These are phyloP conservation scores for Penicillium bialowiezense DNA, from an alignment of 495 filamentous ascomycete genomes.

Conservation along the genomic window DNA sequence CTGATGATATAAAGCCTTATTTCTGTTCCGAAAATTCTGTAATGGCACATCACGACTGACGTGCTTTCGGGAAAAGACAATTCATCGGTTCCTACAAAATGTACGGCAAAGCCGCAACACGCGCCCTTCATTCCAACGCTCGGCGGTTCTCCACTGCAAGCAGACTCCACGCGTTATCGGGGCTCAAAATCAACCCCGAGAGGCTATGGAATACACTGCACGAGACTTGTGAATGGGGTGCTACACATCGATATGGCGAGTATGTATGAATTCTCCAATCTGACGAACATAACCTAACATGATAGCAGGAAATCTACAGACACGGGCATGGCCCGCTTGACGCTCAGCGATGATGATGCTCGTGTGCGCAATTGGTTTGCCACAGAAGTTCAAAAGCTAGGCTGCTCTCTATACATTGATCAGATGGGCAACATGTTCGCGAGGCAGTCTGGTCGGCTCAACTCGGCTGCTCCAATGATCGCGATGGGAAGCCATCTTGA, in stretches of 20 bases:
- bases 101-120: slow-evolving; percentile 3
- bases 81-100: not conserved
- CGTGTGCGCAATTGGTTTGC: slow-evolving; percentile 70
- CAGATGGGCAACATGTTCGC: slow-evolving; percentile 75
- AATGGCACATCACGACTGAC: too few species aligned
- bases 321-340: slow-evolving; percentile 60
- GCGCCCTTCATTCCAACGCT: slow-evolving; percentile 9
- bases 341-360: slow-evolving; percentile 66
- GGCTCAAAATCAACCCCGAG: slow-evolving; percentile 30
- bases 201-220: slow-evolving; percentile 36
- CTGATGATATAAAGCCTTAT: not conserved
- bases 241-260: slow-evolving; percentile 31
- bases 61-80: too few species aligned
- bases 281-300: slow-evolving; percentile 3
- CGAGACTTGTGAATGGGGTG: slow-evolving; percentile 34
- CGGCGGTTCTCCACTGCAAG: slow-evolving; percentile 17
- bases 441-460: slow-evolving; percentile 49
- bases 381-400: slow-evolving; percentile 54
- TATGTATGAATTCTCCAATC: slow-evolving; percentile 9
- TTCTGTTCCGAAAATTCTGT: not conserved
- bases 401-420: slow-evolving; percentile 57
- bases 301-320: slow-evolving; percentile 27
- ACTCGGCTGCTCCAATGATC: slow-evolving; percentile 36
- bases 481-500: slow-evolving; percentile 49
- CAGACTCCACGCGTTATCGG: slow-evolving; percentile 14